Evolutionary conservation across 2,329 filamentous ascomycete genomes (phyloP), one percentile per base, ranked within the genome.

Genomic region (Orbilia ellipsospora): DNA sequence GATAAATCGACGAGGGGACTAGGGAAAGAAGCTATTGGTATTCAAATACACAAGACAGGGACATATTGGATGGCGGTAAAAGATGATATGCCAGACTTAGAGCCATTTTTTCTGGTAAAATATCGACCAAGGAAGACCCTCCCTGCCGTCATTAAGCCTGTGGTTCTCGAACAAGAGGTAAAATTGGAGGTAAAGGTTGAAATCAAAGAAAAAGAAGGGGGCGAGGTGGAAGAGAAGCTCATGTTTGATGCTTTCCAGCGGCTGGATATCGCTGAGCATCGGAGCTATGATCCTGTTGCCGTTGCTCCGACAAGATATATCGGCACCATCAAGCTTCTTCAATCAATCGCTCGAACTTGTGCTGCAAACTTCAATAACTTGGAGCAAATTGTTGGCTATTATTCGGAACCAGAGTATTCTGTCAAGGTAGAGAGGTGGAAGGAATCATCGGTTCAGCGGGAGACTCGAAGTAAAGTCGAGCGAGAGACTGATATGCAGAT

Each of bases 41-140:
- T 75, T 4, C 64, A 75, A 48, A 42, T 75, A 8, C 72, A 75
- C 60, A 59, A 62, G 12, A 69, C 42, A 5, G 72, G 64, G 3
- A 51, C 64, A 1, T 75, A 64, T 40, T 75, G 72, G 72, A 51
- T 69, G 52, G 54, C 72, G 7, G 64, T 75, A 6, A 67, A 28
- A 8, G 62, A 67, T 18, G 70, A 68, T 15, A 55, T 59, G 13
- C 56, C 26, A 13, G 44, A 74, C 52, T 31, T 74, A 10, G 70
- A 74, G 15, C 50, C 36, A 4, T 74, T 63, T 12, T 74, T 74
- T 18, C 42, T 63, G 20, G 70, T 74, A 28, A 74, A 74, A 23
- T 74, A 67, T 36, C 56, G 70, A 18, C 70, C 70, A 7, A 61
- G 45, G 28, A 55, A 52, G 51, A n/a, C 20, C 23, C 36, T 56